These are phyloP conservation scores for Mortierella sp. DNA, from an alignment of 371 early-diverging fungal species.

Conservation along the genomic window DNA sequence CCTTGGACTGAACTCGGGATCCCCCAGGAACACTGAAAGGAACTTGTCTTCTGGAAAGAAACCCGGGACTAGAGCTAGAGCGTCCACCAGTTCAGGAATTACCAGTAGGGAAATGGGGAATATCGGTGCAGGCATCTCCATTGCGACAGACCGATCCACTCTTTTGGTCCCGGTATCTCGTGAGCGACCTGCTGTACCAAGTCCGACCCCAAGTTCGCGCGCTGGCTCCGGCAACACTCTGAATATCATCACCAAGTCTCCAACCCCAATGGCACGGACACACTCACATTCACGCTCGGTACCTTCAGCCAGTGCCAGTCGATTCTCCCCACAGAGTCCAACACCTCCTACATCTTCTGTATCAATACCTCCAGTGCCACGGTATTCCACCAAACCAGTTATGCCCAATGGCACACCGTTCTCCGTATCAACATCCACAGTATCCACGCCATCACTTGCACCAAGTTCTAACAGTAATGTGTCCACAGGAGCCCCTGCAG, in stretches of 20 bases:
- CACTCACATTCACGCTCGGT: constrained; percentile 40
- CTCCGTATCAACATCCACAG: background rate
- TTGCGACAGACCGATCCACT: constrained; percentile 11
- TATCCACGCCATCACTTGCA: background rate
- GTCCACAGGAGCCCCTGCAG: background rate
- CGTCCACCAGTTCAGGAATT: constrained; percentile 19
- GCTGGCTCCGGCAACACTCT: constrained; percentile 1
- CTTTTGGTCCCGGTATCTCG: too few relatives aligned
- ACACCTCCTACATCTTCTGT: constrained; percentile 10
- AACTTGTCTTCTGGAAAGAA: background rate
- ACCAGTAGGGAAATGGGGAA: constrained; percentile 3
- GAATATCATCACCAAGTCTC: constrained; percentile 4
- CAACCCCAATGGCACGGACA: constrained; percentile 23
- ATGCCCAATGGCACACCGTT: background rate
- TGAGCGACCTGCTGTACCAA: too few relatives aligned
- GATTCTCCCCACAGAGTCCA: constrained; percentile 8
- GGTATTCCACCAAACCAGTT: constrained; percentile 18
- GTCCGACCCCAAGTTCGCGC: too few relatives aligned
- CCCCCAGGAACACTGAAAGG: constrained; percentile 10
- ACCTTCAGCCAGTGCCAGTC: constrained; percentile 18
- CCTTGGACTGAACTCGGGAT: constrained; percentile 9
- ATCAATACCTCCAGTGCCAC: constrained; percentile 18
- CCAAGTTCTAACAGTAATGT: background rate
- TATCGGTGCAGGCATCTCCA: constrained; percentile 3
- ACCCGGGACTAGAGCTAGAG: constrained; percentile 25